Percentiles rank a stretch among this genome's conserved stretches.
phyloP scores from a whole-genome alignment of 495 filamentous ascomycete species.

The Tuber indicum region DNA sequence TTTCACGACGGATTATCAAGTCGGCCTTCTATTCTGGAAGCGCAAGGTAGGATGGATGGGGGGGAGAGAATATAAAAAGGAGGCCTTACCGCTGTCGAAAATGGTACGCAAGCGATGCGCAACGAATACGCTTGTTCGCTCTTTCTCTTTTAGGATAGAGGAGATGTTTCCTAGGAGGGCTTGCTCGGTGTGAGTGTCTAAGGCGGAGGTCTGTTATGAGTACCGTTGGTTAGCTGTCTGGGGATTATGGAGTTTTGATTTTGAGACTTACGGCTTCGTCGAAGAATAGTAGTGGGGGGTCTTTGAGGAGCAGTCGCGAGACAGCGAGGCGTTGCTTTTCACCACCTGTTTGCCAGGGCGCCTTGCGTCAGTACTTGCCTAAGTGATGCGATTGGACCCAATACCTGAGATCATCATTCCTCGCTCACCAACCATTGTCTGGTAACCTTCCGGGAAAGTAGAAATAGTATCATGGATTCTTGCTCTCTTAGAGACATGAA shows the following conservation, averaged over 20 bases:
- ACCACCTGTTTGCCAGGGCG: constrained; percentile 49
- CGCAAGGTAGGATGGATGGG: background rate
- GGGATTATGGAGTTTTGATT: background rate
- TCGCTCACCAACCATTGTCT: constrained; percentile 88
- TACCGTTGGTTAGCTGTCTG: constrained; percentile 6
- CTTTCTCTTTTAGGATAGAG: constrained; percentile 81
- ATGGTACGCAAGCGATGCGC: constrained; percentile 89
- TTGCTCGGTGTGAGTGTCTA: constrained; percentile 95
- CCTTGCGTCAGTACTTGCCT: background rate
- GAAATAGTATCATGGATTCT: constrained; percentile 77
- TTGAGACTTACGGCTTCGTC: constrained; percentile 70
- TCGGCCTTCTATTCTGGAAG: constrained; percentile 4
- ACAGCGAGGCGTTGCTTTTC: constrained; percentile 94
- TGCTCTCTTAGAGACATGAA: constrained; percentile 69
- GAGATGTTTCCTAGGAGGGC: constrained; percentile 88
- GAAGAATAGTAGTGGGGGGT: constrained; percentile 89
- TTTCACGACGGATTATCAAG: background rate
- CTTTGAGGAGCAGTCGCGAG: constrained; percentile 78
- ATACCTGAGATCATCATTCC: constrained; percentile 90
- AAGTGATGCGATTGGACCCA: background rate
- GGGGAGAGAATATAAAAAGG: background rate
- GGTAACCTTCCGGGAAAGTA: constrained; percentile 73
- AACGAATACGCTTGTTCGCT: constrained; percentile 84
- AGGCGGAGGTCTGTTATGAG: constrained; percentile 62
- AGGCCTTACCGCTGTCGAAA: constrained; percentile 71